Conservation (phyloP, 2,329 filamentous ascomycete genomes). For the Xenoacremonium recifei region DNA sequence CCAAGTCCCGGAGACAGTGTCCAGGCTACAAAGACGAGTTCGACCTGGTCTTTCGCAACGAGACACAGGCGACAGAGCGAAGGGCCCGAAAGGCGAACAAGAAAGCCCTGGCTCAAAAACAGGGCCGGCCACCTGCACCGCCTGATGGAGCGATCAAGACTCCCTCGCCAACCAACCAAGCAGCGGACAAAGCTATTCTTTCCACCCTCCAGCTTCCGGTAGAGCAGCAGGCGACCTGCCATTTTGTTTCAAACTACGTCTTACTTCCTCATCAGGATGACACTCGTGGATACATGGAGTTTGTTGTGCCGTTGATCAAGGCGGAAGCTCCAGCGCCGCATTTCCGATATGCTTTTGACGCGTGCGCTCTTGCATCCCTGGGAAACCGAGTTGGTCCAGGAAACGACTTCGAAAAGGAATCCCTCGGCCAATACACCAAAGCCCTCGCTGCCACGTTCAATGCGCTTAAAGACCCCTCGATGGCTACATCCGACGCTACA, state of each 20-base stretch:
- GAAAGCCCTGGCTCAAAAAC: conserved; percentile 42
- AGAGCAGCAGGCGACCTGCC: conserved; percentile 56
- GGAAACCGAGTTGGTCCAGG: conserved; percentile 46
- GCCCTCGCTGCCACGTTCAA: conserved; percentile 52
- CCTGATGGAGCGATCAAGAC: conserved; percentile 12
- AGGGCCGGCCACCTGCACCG: too few species aligned
- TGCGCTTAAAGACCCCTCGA: conserved; percentile 50
- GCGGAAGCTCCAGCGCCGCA: conserved; percentile 42
- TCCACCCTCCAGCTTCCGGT: conserved; percentile 43
- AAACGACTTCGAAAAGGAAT: conserved; percentile 34
- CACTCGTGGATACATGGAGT: conserved; percentile 58
- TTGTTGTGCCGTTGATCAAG: conserved; percentile 55
- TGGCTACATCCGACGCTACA: conserved; percentile 54
- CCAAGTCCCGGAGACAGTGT: conserved; percentile 61
- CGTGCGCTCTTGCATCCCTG: conserved; percentile 57
- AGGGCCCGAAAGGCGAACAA: conserved; percentile 57
- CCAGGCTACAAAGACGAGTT: conserved; percentile 71
- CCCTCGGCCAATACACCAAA: conserved; percentile 53
- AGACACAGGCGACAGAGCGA: conserved; percentile 66
- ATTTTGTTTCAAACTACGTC: conserved; percentile 62
- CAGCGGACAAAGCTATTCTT: conserved; percentile 24
- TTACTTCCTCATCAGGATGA: conserved; percentile 50
- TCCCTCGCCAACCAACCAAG: conserved; percentile 12
- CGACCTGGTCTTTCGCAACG: conserved; percentile 70
- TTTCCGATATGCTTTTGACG: conserved; percentile 56